These are phyloP conservation scores for Penicillium macrosclerotiorum DNA, from an alignment of 495 filamentous ascomycete species.

Conservation along the genomic window DNA sequence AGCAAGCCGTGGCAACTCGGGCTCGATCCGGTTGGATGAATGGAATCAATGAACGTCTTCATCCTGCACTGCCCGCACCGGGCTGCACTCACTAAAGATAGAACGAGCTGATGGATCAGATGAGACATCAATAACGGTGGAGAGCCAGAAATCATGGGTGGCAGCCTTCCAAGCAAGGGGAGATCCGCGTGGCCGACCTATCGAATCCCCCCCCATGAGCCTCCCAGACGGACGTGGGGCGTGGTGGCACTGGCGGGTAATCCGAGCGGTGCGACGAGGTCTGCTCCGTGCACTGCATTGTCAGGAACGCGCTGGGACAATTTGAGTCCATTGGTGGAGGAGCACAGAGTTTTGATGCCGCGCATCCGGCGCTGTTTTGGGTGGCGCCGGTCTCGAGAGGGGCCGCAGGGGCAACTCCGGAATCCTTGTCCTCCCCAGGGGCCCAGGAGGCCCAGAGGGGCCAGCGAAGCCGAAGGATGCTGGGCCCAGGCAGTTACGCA, in stretches of 20 bases:
- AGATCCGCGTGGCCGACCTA: conserved; percentile 13
- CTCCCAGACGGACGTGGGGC: background rate
- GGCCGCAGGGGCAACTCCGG: conserved; percentile 9
- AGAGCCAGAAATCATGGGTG: background rate
- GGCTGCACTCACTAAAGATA: background rate
- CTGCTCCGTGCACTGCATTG: too few relatives aligned
- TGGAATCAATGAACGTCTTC: background rate
- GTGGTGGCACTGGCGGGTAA: conserved; percentile 1
- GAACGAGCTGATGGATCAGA: conserved; percentile 16
- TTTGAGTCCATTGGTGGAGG: too few relatives aligned
- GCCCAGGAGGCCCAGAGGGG: too few relatives aligned
- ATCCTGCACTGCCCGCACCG: too few relatives aligned
- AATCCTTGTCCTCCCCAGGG: background rate
- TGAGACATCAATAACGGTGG: conserved; percentile 1
- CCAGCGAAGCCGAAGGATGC: too few relatives aligned
- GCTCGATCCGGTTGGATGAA: background rate
- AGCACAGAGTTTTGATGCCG: too few relatives aligned
- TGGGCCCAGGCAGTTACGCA: too few relatives aligned
- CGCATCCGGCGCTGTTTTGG: too few relatives aligned
- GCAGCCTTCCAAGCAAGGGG: conserved; percentile 3
- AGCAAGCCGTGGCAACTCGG: background rate
- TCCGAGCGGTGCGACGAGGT: too few relatives aligned
- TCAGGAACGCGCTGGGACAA: too few relatives aligned
- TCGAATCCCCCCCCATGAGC: conserved; percentile 2
- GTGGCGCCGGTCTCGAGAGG: background rate